These are phyloP conservation scores for Sporothrix inflata DNA, from an alignment of 2,329 filamentous ascomycete genomes.

Conservation along the genomic window DNA sequence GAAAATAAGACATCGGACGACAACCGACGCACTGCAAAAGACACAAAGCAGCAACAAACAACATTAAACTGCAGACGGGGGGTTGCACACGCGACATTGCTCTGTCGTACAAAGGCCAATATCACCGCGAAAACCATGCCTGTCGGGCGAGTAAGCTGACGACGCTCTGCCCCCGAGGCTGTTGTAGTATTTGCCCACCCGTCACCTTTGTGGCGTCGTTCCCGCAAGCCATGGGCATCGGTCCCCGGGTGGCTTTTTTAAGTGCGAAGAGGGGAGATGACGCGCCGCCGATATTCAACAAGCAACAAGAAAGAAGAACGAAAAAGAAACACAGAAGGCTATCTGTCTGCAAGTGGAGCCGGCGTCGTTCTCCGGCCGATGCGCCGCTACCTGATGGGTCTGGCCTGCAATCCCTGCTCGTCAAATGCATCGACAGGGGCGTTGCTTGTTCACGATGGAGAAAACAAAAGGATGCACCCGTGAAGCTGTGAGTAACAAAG, in stretches of 20 bases:
- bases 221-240: background rate
- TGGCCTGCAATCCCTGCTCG: background rate
- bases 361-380: background rate
- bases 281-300: background rate
- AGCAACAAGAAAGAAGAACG: background rate
- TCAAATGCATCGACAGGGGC: background rate
- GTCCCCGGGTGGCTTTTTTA: background rate
- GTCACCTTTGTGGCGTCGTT: background rate
- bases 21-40: background rate
- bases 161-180: background rate
- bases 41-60: background rate
- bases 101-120: slow-evolving; percentile 15
- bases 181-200: background rate
- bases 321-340: background rate
- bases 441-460: background rate
- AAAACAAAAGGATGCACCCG: background rate
- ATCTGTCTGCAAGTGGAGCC: background rate
- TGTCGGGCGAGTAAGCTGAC: background rate
- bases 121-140: slow-evolving; percentile 14
- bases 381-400: background rate
- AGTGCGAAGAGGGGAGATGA: background rate
- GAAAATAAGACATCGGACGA: slow-evolving; percentile 12
- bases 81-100: slow-evolving; percentile 20
- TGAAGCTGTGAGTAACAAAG: background rate
- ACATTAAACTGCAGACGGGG: background rate